phyloP scores from a whole-genome alignment of 306 rosid genomes.

The Sesbania bispinosa region DNA sequence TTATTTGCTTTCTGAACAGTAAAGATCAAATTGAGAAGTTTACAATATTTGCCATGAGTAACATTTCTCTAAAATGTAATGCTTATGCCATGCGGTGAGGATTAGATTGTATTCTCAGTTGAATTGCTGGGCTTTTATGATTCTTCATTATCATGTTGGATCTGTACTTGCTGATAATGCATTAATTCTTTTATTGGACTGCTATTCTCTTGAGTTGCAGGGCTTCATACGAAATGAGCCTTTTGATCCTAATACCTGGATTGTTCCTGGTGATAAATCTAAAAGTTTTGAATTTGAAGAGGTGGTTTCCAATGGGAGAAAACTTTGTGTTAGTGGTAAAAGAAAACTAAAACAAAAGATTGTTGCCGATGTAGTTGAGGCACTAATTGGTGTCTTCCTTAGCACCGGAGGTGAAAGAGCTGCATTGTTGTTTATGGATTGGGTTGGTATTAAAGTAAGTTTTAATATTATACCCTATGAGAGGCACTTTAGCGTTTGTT shows the following conservation, averaged over 20 bases:
- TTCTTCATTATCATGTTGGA: background rate
- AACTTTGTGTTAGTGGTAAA: slow-evolving; percentile 34
- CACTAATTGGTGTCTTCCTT: slow-evolving; percentile 85
- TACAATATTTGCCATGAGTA: background rate
- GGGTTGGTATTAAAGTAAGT: slow-evolving; percentile 68
- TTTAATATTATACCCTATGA: slow-evolving; percentile 41
- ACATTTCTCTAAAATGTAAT: background rate
- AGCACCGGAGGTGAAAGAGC: slow-evolving; percentile 69
- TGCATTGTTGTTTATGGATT: slow-evolving; percentile 61
- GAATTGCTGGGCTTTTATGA: background rate
- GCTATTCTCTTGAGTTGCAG: slow-evolving; percentile 39
- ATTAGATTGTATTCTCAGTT: background rate
- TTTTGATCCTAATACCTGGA: slow-evolving; percentile 70
- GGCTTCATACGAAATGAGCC: slow-evolving; percentile 67
- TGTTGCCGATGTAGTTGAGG: slow-evolving; percentile 90
- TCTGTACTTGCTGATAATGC: background rate
- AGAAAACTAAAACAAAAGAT: slow-evolving; percentile 53
- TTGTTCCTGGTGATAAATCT: slow-evolving; percentile 55
- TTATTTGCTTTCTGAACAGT: background rate
- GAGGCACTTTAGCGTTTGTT: slow-evolving; percentile 33
- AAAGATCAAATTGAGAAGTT: background rate
- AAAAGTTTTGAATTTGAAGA: slow-evolving; percentile 25
- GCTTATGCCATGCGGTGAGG: background rate
- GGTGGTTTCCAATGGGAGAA: slow-evolving; percentile 13
- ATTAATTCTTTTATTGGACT: background rate